phyloP scores from a whole-genome alignment of 257 asterid genomes.

The Solanum virginianum region DNA sequence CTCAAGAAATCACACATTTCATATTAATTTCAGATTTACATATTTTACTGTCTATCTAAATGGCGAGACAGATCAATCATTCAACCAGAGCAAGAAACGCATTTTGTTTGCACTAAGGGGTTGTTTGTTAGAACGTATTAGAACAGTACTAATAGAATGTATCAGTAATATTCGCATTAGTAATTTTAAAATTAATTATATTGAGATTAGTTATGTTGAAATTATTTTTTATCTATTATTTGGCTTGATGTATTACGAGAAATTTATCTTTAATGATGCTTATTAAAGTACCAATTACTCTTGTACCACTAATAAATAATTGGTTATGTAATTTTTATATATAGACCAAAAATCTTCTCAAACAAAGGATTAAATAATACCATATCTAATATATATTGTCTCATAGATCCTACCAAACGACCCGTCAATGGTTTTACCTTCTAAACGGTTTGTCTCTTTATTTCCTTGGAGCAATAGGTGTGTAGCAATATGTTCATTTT shows the following conservation, averaged over 20 bases:
- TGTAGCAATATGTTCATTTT: background rate
- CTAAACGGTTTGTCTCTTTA: background rate
- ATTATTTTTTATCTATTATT: background rate
- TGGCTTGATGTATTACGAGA: rapidly evolving
- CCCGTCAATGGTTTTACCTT: background rate
- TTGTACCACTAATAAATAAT: background rate
- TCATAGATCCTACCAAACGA: background rate
- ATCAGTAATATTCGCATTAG: background rate
- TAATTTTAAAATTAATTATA: no score
- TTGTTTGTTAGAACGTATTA: no score
- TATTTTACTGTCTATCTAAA: background rate
- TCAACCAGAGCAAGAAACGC: background rate
- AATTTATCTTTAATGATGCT: background rate
- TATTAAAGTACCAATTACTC: background rate
- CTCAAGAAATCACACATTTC: background rate
- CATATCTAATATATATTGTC: no score
- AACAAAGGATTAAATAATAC: background rate
- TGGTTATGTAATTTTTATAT: background rate
- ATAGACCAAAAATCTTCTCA: background rate
- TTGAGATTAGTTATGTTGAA: background rate
- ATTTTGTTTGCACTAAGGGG: background rate
- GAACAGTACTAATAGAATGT: background rate
- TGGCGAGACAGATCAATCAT: background rate
- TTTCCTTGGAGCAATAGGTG: background rate
- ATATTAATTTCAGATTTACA: background rate